Percentiles rank a stretch among this genome's conserved stretches.
Evolutionary conservation across 2,329 filamentous ascomycete genomes (phyloP).

Genomic region (Colletotrichum orbiculare): DNA sequence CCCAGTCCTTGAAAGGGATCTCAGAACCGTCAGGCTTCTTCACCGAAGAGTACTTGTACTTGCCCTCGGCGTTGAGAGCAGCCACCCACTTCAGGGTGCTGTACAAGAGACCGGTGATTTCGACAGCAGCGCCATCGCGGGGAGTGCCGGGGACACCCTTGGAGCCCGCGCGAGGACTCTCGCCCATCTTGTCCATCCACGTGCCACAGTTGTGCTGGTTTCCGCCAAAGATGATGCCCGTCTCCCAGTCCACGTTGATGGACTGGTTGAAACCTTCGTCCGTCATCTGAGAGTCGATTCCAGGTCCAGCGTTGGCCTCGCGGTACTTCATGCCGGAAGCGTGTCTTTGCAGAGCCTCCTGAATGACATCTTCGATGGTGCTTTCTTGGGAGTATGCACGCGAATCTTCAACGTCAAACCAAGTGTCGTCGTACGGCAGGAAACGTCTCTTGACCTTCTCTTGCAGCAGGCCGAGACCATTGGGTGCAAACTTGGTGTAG

Average conservation of each 20-base stretch:
- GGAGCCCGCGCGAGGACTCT: conserved; percentile 87
- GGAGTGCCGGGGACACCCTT: conserved; percentile 97
- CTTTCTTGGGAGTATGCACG: conserved; percentile 88
- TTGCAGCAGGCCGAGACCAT: conserved; percentile 78
- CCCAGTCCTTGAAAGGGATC: conserved; percentile 84
- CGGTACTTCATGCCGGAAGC: conserved; percentile 91
- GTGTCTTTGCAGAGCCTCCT: conserved; percentile 93
- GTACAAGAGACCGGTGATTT: conserved; percentile 94
- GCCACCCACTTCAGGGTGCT: conserved; percentile 87
- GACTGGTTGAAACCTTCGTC: conserved; percentile 92
- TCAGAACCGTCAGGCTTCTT: conserved; percentile 68
- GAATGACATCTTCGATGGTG: conserved; percentile 88
- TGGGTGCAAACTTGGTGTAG: conserved; percentile 83
- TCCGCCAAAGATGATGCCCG: conserved; percentile 91
- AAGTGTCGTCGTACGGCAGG: conserved; percentile 94
- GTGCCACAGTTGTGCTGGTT: conserved; percentile 96
- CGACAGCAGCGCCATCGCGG: conserved; percentile 92
- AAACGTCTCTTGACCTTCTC: conserved; percentile 86
- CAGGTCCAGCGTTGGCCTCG: conserved; percentile 91
- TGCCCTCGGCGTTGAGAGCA: conserved; percentile 72
- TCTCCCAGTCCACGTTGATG: conserved; percentile 90
- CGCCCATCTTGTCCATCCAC: conserved; percentile 99
- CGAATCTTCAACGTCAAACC: conserved; percentile 84
- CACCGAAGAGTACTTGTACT: conserved; percentile 80
- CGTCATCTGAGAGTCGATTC: conserved; percentile 92